A percentile compares a stretch with the other conserved stretches of the same genome.
Conservation (phyloP, 768 basidiomycete species). For the Punctularia strigosozonata region DNA sequence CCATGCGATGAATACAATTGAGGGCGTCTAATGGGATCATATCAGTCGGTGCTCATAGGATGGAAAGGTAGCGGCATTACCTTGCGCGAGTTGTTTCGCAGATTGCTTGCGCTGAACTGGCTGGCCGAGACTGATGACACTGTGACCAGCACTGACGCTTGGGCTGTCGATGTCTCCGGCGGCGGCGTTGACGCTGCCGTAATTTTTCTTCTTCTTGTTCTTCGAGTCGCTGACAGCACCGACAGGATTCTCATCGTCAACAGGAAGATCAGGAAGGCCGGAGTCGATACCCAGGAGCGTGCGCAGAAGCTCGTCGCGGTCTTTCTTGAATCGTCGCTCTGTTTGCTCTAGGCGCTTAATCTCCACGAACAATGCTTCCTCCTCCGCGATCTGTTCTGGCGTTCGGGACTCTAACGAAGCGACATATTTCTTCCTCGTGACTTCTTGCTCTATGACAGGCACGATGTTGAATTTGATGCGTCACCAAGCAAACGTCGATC, state of each 20-base stretch:
- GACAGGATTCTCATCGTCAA: slow-evolving; percentile 48
- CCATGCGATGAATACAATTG: slow-evolving; percentile 66
- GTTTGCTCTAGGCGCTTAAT: slow-evolving; percentile 92
- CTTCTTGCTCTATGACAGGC: slow-evolving; percentile 60
- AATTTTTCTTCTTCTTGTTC: slow-evolving; percentile 52
- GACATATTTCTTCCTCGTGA: slow-evolving; percentile 81
- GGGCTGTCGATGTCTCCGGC: background rate
- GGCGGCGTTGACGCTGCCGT: slow-evolving; percentile 12
- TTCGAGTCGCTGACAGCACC: slow-evolving; percentile 31
- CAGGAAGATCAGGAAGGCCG: slow-evolving; percentile 62
- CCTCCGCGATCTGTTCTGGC: slow-evolving; percentile 82
- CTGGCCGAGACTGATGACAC: slow-evolving; percentile 23
- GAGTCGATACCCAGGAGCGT: slow-evolving; percentile 81
- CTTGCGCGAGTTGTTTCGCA: slow-evolving; percentile 47
- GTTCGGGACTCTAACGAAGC: slow-evolving; percentile 82
- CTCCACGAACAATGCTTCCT: slow-evolving; percentile 89
- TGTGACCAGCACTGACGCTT: background rate
- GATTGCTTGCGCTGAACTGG: slow-evolving; percentile 29
- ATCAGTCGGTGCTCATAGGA: slow-evolving; percentile 8
- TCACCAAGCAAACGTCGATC: slow-evolving; percentile 4
- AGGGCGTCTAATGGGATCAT: slow-evolving; percentile 35
- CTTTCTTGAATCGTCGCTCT: slow-evolving; percentile 77
- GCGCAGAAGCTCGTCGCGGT: slow-evolving; percentile 78
- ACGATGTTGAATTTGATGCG: background rate
- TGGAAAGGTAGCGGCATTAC: slow-evolving; percentile 21